Evolutionary conservation across 306 rosid genomes (phyloP).

Genomic region (Glycine tomentella): DNA sequence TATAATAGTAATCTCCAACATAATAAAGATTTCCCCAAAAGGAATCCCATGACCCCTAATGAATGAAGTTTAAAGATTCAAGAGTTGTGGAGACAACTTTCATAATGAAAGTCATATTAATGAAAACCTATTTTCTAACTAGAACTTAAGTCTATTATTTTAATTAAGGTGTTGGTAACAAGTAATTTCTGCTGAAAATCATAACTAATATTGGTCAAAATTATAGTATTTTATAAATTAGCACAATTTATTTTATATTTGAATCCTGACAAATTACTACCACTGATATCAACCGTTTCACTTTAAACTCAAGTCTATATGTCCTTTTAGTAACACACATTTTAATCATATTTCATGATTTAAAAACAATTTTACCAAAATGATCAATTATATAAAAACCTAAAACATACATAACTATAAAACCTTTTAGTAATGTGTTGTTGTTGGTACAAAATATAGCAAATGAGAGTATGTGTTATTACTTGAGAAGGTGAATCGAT

Average conservation of each 20-base stretch:
- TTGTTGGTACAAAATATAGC: background rate
- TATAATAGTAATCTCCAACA: background rate
- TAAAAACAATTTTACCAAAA: background rate
- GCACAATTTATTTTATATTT: too few relatives aligned
- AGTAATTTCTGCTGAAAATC: too few relatives aligned
- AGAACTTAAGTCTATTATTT: background rate
- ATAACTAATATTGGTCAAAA: too few relatives aligned
- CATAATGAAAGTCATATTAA: background rate
- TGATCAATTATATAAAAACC: background rate
- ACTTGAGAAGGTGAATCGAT: constrained; percentile 55
- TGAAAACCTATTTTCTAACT: background rate
- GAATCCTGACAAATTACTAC: too few relatives aligned
- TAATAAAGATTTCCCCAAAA: background rate
- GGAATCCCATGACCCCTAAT: background rate
- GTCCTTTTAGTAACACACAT: background rate
- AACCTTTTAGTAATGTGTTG: background rate
- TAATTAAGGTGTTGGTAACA: too few relatives aligned
- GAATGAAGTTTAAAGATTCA: background rate
- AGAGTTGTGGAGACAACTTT: background rate
- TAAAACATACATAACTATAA: background rate
- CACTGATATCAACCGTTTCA: too few relatives aligned
- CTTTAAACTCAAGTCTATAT: too few relatives aligned
- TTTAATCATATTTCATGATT: background rate
- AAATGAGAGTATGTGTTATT: background rate
- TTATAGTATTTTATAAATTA: too few relatives aligned